Evolutionary conservation across 1,284 basidiomycete genomes (phyloP).

Genomic region (Cryptococcus depauperatus): DNA sequence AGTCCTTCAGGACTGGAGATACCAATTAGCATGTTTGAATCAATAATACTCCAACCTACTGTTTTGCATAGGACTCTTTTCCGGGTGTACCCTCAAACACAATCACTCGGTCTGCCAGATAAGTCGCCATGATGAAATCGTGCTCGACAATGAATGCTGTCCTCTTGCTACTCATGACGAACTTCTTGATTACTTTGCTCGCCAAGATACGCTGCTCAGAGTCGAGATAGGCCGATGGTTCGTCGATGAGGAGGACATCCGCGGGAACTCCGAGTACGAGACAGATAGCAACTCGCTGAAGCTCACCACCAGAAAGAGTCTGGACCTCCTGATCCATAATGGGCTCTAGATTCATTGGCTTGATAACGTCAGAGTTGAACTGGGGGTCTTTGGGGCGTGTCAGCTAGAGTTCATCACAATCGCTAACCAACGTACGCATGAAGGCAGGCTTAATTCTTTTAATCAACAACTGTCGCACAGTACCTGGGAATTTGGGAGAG

Average conservation of each 20-base stretch:
- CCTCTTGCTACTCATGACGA: constrained; percentile 88
- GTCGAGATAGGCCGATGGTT: constrained; percentile 59
- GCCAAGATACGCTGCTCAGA: constrained; percentile 98
- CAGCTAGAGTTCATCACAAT: constrained; percentile 1
- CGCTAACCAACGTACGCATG: constrained; percentile 53
- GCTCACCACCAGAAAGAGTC: constrained; percentile 90
- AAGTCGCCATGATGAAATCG: constrained; percentile 82
- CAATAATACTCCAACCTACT: constrained; percentile 51
- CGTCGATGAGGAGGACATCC: constrained; percentile 68
- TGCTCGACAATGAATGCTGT: constrained; percentile 96
- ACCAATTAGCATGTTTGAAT: neutral
- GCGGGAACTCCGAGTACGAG: constrained; percentile 74
- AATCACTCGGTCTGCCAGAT: constrained; percentile 93
- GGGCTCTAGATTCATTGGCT: constrained; percentile 83
- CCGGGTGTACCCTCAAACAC: constrained; percentile 86
- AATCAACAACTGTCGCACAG: constrained; percentile 80
- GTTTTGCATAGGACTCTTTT: constrained; percentile 70
- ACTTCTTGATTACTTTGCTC: constrained; percentile 93
- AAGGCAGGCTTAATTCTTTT: constrained; percentile 90
- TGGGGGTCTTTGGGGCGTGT: constrained; percentile 56
- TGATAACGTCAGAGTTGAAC: constrained; percentile 92
- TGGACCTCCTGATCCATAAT: constrained; percentile 95
- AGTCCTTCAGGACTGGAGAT: constrained; percentile 40
- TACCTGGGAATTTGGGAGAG: constrained; percentile 88
- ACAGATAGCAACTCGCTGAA: constrained; percentile 91